These are phyloP conservation scores for Camellia oleifera DNA, from an alignment of 179 eudicot species.

Conservation along the genomic window DNA sequence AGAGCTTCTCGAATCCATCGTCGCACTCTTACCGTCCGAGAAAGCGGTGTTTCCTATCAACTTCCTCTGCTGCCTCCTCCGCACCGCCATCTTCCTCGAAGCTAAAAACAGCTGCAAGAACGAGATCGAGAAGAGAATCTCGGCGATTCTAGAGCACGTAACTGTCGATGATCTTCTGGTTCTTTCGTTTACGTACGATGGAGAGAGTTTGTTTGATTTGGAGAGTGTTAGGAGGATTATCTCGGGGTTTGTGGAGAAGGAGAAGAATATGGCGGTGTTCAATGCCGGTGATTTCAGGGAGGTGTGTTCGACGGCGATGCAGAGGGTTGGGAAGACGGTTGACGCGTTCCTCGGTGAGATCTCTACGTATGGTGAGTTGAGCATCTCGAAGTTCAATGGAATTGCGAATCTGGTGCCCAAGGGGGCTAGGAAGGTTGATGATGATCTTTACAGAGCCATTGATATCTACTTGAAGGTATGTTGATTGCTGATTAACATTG, in stretches of 20 bases:
- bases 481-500: no score
- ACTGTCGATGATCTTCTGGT: conserved; percentile 78
- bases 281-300: conserved; percentile 74
- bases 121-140: conserved; percentile 77
- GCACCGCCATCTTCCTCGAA: conserved; percentile 62
- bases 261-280: conserved; percentile 78
- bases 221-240: conserved; percentile 84
- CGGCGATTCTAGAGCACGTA: conserved; percentile 67
- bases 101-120: conserved; percentile 47
- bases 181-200: conserved; percentile 68
- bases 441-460: conserved; percentile 74
- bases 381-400: conserved; percentile 84
- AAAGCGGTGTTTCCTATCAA: conserved; percentile 65
- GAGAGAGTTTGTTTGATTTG: conserved; percentile 69
- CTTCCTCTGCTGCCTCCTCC: conserved; percentile 80
- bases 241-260: conserved; percentile 74
- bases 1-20: conserved; percentile 56
- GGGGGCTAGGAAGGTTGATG: conserved; percentile 53
- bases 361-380: conserved; percentile 61
- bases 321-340: conserved; percentile 74
- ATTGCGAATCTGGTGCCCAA: conserved; percentile 72
- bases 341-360: conserved; percentile 83
- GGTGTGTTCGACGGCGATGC: conserved; percentile 58
- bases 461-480: conserved; percentile 74
- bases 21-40: conserved; percentile 65